Evolutionary conservation across 148 eudicot species (phyloP).

Genomic region (Euryodendron excelsum): DNA sequence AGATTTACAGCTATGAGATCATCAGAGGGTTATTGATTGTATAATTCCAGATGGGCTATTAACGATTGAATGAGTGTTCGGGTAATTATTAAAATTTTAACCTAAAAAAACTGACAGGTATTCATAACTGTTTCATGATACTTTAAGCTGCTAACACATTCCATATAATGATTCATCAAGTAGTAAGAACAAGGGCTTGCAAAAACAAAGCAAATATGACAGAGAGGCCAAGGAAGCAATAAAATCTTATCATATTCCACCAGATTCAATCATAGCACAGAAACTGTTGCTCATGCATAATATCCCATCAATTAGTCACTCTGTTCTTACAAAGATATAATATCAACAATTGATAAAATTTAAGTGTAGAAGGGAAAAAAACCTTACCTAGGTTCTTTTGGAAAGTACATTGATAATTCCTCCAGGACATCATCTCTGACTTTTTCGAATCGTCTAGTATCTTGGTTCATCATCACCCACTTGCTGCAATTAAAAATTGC

Average conservation of each 20-base stretch:
- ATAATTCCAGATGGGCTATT: too few relatives aligned
- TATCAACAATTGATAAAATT: neutral
- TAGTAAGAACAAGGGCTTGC: neutral
- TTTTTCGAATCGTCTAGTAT: conserved; percentile 83
- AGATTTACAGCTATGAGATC: too few relatives aligned
- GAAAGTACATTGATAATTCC: conserved; percentile 58
- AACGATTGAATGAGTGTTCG: too few relatives aligned
- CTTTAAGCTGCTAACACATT: neutral
- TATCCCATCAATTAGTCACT: too few relatives aligned
- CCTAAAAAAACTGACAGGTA: too few relatives aligned
- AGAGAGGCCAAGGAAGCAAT: too few relatives aligned
- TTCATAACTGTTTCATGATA: neutral
- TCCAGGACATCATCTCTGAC: conserved; percentile 71
- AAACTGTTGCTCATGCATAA: too few relatives aligned
- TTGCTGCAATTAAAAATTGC: conserved; percentile 51
- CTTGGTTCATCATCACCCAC: conserved; percentile 99
- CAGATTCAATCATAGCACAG: too few relatives aligned
- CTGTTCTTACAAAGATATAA: neutral
- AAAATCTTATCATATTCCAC: too few relatives aligned
- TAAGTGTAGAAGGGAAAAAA: conserved; percentile 6
- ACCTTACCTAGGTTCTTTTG: conserved; percentile 61
- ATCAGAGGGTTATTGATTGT: too few relatives aligned
- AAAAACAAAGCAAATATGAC: too few relatives aligned
- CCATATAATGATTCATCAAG: neutral
- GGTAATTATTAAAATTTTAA: too few relatives aligned